These are phyloP conservation scores for Friedmanniomyces endolithicus DNA, from an alignment of 495 filamentous ascomycete genomes.

Conservation along the genomic window DNA sequence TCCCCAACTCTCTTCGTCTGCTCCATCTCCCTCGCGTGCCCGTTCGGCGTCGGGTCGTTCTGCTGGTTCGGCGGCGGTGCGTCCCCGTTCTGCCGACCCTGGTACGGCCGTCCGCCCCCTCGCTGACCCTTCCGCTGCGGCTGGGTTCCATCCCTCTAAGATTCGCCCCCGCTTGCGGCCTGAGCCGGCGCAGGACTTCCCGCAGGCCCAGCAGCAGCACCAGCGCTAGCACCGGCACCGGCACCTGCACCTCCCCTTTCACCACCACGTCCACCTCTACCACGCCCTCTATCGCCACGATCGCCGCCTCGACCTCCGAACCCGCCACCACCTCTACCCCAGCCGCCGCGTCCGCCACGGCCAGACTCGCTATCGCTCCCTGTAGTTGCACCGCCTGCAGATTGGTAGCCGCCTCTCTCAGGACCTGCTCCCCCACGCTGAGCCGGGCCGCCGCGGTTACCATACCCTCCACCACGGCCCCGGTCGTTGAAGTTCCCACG, in stretches of 20 bases:
- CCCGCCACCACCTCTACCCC: constrained; percentile 49
- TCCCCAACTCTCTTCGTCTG: not conserved
- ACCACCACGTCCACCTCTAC: constrained; percentile 47
- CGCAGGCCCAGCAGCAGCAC: not conserved
- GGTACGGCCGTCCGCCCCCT: not conserved
- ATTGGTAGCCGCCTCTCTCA: constrained; percentile 31
- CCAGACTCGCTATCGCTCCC: constrained; percentile 72
- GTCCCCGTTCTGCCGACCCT: not conserved
- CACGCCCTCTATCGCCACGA: constrained; percentile 45
- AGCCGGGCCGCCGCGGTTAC: constrained; percentile 50
- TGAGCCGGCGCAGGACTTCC: not conserved
- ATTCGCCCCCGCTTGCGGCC: constrained; percentile 15
- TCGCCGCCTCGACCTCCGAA: constrained; percentile 46
- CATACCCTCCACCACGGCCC: constrained; percentile 52
- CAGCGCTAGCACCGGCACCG: not conserved
- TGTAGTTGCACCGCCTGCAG: constrained; percentile 34
- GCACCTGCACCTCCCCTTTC: constrained; percentile 36
- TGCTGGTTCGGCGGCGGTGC: not conserved
- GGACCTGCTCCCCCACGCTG: constrained; percentile 45
- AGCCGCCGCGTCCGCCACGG: constrained; percentile 45
- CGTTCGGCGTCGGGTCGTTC: not conserved
- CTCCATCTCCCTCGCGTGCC: not conserved
- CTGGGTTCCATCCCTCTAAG: constrained; percentile 11
- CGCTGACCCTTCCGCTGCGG: not conserved
- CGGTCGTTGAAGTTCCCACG: constrained; percentile 26